Percentiles rank a stretch among this genome's conserved stretches.
These are phyloP conservation scores for Odonthalia washingtoniensis DNA, from an alignment of 31 red algal species.

Conservation along the genomic window DNA sequence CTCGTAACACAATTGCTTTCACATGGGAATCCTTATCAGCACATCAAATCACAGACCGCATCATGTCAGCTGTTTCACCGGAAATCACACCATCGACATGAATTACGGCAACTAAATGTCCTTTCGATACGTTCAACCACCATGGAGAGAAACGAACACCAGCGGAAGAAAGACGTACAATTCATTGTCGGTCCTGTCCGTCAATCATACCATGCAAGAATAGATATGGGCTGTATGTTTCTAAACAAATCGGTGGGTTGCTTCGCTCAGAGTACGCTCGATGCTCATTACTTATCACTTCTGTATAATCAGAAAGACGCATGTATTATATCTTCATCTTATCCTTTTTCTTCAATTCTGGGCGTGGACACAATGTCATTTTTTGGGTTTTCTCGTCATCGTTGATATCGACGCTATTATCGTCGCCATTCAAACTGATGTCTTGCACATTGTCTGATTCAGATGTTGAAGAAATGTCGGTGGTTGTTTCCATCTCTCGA, in stretches of 20 bases:
- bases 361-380: no score
- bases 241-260: constrained; percentile 27
- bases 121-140: constrained; percentile 51
- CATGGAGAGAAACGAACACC: constrained; percentile 45
- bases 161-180: constrained; percentile 42
- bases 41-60: constrained; percentile 60
- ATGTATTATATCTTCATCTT: not conserved
- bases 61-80: constrained; percentile 57
- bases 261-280: constrained; percentile 40
- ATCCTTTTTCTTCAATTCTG: not conserved
- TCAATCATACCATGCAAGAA: constrained; percentile 41
- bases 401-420: not conserved
- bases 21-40: constrained; percentile 80
- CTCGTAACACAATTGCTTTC: constrained; percentile 83
- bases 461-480: not conserved
- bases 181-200: constrained; percentile 30
- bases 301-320: constrained; percentile 23
- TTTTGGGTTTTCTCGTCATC: not conserved
- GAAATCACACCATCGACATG: constrained; percentile 72
- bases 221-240: constrained; percentile 8
- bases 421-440: not conserved
- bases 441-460: not conserved
- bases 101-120: constrained; percentile 71
- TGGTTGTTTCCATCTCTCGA: not conserved
- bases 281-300: constrained; percentile 38